Evolutionary conservation across 768 basidiomycete genomes (phyloP), one percentile per base, ranked within the genome.

Genomic region (Paxillus rubicundulus): DNA sequence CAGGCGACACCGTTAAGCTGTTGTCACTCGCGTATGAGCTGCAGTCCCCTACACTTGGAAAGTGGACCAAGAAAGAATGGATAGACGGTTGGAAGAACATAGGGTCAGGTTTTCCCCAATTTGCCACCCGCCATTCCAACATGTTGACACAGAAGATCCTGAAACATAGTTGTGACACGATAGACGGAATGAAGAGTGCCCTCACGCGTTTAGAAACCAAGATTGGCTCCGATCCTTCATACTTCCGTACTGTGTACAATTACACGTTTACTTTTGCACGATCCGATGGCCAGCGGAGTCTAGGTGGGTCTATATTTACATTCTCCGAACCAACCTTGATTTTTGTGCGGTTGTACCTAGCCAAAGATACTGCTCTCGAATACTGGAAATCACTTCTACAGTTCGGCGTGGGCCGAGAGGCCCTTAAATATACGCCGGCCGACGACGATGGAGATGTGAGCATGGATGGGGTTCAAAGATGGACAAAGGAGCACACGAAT

Each of bases 191-290:
- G 82, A 77, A 78, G 62, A 62, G 64, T 4, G 65, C 78, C 13
- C 70, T 93, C n/a, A 58, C 70, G 3, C 73, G 72, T 45, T 70
- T 94, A 49, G 77, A 83, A 47, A 64, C 73, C 32, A 81, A 79
- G 61, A 81, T 94, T 30, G 78, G 73, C n/a, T 72, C 75, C 1
- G 85, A 92, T 59, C 72, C 81, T 0, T 71, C 66, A 0, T 90
- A 90, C 70, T 95, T 93, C 70, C 76, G 75, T 52, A 78, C 80
- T 47, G 89, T 96, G 5, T 96, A 94, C 71, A 78, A 77, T 50
- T 82, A 82, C 63, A 87, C 89, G 0, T 96, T 95, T 61, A 82
- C 85, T 47, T 92, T 94, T 71, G 87, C 86, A 27, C 81, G 84
- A 40, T 62, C 74, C 37, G 82, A 86, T 48, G 90, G 90, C 1